These are phyloP conservation scores for Candida mattraensis DNA, from an alignment of 805 yeast genomes.

Conservation along the genomic window DNA sequence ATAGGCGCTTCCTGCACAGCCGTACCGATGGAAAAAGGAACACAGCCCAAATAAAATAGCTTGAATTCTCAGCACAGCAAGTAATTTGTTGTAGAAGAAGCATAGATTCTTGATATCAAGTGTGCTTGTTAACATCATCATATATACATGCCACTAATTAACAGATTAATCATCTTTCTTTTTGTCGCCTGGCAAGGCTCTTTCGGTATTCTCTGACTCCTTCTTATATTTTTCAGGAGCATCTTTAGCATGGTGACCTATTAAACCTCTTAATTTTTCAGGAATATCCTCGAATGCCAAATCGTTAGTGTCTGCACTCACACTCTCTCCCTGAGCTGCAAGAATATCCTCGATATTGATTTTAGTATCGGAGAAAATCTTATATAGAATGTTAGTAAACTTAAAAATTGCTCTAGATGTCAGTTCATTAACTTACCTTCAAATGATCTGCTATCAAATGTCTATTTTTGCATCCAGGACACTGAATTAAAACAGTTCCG, in stretches of 20 bases:
- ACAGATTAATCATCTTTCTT: conserved; percentile 3
- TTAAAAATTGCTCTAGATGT: too few relatives aligned
- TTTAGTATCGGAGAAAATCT: conserved; percentile 76
- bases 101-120: not conserved
- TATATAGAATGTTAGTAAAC: conserved; percentile 24
- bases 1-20: too few relatives aligned
- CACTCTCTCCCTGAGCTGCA: conserved; percentile 71
- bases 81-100: not conserved
- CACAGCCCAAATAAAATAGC: too few relatives aligned
- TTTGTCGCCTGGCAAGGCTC: conserved; percentile 4
- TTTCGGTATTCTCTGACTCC: conserved; percentile 2
- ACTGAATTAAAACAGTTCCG: conserved; percentile 86
- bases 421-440: conserved; percentile 41
- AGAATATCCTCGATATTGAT: conserved; percentile 81
- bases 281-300: conserved; percentile 70
- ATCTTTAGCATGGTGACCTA: conserved; percentile 71
- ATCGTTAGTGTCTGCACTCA: conserved; percentile 64
- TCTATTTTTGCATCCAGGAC: conserved; percentile 87
- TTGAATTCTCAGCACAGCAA: too few relatives aligned
- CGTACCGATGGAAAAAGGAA: too few relatives aligned
- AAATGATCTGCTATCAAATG: conserved; percentile 90
- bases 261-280: conserved; percentile 44
- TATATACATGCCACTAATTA: too few relatives aligned
- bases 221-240: conserved; percentile 47
- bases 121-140: too few relatives aligned